Conservation (phyloP, 441 rosid genomes). For the Codiaeum variegatum region DNA sequence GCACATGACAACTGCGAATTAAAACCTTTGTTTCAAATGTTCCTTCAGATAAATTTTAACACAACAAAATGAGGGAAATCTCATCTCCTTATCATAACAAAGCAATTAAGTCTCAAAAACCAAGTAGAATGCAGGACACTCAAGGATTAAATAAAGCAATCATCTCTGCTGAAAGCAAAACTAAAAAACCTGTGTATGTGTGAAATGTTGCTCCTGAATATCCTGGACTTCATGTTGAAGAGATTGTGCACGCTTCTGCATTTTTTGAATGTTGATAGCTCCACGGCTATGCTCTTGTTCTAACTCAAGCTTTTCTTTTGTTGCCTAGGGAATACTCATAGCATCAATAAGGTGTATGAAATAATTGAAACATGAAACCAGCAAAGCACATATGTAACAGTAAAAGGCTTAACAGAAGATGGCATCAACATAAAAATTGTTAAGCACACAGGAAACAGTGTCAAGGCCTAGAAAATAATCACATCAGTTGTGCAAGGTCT, state of each 20-base stretch:
- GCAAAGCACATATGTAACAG: background rate
- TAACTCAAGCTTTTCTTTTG: slow-evolving; percentile 55
- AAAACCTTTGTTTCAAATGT: background rate
- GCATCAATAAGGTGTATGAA: slow-evolving; percentile 7
- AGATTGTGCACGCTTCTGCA: slow-evolving; percentile 40
- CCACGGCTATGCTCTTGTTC: slow-evolving; percentile 49
- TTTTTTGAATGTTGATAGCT: slow-evolving; percentile 36
- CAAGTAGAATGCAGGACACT: background rate
- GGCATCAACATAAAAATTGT: background rate
- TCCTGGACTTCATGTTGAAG: slow-evolving; percentile 70
- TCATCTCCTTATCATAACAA: slow-evolving; percentile 6
- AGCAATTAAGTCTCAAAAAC: background rate
- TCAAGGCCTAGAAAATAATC: background rate
- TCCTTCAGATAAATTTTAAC: background rate
- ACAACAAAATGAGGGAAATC: background rate
- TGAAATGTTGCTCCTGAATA: slow-evolving; percentile 63
- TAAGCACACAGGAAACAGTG: background rate
- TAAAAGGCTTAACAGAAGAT: background rate
- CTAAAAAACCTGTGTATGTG: slow-evolving; percentile 77
- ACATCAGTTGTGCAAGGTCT: background rate
- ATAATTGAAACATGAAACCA: background rate
- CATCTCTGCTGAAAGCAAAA: slow-evolving; percentile 2
- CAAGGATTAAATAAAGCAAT: background rate
- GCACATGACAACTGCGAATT: too few relatives aligned
- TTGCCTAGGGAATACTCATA: slow-evolving; percentile 48